Base-by-base conservation (phyloP, 352 stramenopile genomes). In the Globisporangium barbulae region DNA sequence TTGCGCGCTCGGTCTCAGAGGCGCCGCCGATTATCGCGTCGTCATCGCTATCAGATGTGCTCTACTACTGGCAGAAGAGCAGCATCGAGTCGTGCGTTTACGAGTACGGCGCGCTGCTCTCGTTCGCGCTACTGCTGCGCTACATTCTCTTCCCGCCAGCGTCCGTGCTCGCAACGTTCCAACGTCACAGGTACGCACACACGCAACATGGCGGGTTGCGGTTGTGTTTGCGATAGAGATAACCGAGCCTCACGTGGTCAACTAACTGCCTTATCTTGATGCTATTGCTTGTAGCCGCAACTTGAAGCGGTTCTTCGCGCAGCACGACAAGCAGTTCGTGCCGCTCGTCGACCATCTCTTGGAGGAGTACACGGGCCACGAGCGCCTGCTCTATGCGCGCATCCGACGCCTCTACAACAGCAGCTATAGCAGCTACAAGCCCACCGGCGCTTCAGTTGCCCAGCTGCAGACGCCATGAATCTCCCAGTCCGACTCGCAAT, bases 311-410 rank as follows among this genome's bases (percentile, higher is more conserved):
- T 89, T 87, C 67, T 89, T 87, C 52, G 17, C 65, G 35, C 60
- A 72, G 37, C 71, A 89, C 64, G 77, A 89, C 61, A 66, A 42
- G 37, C 68, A 76, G 61, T 83, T 79, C 60, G 58, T 80, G 10
- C 49, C 55, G 39, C 64, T 81, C 30, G 73, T 80, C 1, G 69
- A 85, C 30, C 53, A 61, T 10, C 45, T 88, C 45, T 56, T 86
- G 28, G 70, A 79, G 31, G 76, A 85, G 53, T 85, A 85, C 65
- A 65, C 70, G 5, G 79, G 79, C 33, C 80, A 89, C 62, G 79
- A 89, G 50, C 68, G 71, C 0, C 57, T 87, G 48, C 74, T 89
- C 21, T 85, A 85, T 49, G 71, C 73, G 22, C 67, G 75, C 41
- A 66, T 89, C 31, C 73, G 75, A 2, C 69, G 72, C 9, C 75